Percentiles rank a stretch among this genome's conserved stretches.
Conservation (phyloP, 106 monocot genomes). For the Triglochin maritima region DNA sequence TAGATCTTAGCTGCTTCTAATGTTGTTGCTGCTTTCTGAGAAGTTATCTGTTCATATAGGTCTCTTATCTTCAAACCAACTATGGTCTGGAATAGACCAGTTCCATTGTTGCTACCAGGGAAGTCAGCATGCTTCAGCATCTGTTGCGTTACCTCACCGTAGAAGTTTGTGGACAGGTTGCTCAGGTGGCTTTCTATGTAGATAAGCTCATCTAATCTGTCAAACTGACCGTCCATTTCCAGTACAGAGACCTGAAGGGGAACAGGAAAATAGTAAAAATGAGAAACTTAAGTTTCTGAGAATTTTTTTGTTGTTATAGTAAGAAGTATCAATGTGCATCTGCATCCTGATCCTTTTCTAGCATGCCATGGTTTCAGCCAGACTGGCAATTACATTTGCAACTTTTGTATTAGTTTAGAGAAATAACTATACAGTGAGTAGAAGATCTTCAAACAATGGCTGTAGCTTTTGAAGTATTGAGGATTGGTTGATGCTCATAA, state of each 20-base stretch:
- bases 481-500: too few relatives aligned
- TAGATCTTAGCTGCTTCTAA: constrained; percentile 61
- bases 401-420: too few relatives aligned
- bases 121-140: constrained; percentile 92
- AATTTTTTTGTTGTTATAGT: too few relatives aligned
- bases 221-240: constrained; percentile 98
- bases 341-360: too few relatives aligned
- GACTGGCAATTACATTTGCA: too few relatives aligned
- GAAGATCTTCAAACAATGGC: too few relatives aligned
- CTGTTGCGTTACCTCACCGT: constrained; percentile 94
- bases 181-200: constrained; percentile 96
- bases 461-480: too few relatives aligned
- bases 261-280: not conserved
- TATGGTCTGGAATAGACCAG: constrained; percentile 89
- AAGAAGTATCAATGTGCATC: too few relatives aligned
- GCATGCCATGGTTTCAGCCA: too few relatives aligned
- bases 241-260: constrained; percentile 60
- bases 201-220: constrained; percentile 93
- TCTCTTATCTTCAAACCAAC: constrained; percentile 88
- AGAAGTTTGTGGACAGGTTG: constrained; percentile 89
- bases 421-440: too few relatives aligned
- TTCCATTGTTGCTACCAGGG: constrained; percentile 96
- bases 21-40: constrained; percentile 37
- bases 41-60: constrained; percentile 66
- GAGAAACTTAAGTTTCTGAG: not conserved